Base-by-base conservation (phyloP, 306 rosid species). In the Rosa rugosa region DNA sequence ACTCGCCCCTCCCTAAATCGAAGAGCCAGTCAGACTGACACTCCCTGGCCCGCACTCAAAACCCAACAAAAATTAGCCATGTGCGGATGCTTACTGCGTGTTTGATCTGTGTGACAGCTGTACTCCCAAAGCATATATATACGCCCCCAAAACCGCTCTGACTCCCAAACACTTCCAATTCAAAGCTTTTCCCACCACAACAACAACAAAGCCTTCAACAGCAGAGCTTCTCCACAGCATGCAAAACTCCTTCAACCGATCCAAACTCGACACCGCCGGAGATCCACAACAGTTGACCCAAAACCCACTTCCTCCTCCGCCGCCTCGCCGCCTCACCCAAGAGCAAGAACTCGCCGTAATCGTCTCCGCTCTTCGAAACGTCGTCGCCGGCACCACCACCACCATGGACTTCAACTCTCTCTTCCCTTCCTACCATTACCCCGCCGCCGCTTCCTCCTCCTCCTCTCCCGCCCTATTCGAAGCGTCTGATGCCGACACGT, bases 321-420 rank as follows among this genome's bases (percentile, higher is more conserved):
- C 60, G 0, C 53, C 78, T 14, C 46, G 38, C 73, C 73, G 84
- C 17, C 87, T 95, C 79, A 77, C 94, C 25, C 36, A 73, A 14
- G 97, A 91, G 0, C 91, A 95, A 51, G 99, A 95, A 60, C 66
- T 79, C 79, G 80, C 96, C 27, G 85, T 91, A 75, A 95, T 93
- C 41, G 98, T 95, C 74, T 68, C 87, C 56, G 76, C 98, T 20
- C 93, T 95, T 69, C 87, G 92, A 54, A 88, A 91, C 81, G 97
- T 95, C 20, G 77, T 91, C 51, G n/a, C 93, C 42, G 99, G 98
- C 47, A 80, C 86, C 44, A 76, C 86, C 18, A 7, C 68, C 18
- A 3, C 8, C 36, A 25, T 8, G 81, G 81, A 22, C 70, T 53
- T 51, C 3, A 71, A 20, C 22, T 66, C 70, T 31, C 80, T 44